Evolutionary conservation across 805 yeast genomes (phyloP).

Genomic region (Vanderwaltozyma tropicalis): DNA sequence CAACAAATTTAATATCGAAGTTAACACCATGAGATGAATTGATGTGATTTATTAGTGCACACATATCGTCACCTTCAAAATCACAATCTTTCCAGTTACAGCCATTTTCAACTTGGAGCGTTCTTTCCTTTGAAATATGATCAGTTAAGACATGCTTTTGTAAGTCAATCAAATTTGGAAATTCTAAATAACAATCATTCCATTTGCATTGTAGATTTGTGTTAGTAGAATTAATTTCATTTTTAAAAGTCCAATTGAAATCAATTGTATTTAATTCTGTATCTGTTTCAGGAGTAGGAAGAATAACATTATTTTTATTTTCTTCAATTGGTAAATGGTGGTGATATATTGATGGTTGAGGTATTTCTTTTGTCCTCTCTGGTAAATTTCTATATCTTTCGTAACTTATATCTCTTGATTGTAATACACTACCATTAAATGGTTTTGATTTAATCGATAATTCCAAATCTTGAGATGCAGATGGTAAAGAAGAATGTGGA

Average conservation of each 20-base stretch:
- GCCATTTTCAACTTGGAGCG: not conserved
- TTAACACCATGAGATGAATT: constrained; percentile 36
- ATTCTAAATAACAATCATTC: constrained; percentile 47
- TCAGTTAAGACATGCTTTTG: constrained; percentile 45
- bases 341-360: not conserved
- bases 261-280: constrained; percentile 22
- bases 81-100: constrained; percentile 78
- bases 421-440: too few species aligned
- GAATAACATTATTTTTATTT: not conserved
- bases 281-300: not conserved
- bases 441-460: too few species aligned
- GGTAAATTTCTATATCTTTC: constrained; percentile 4
- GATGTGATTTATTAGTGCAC: constrained; percentile 50
- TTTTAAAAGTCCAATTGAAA: constrained; percentile 35
- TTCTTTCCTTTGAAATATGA: constrained; percentile 30
- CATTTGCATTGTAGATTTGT: constrained; percentile 46
- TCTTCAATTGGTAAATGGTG: not conserved
- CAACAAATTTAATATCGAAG: constrained; percentile 21
- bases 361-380: not conserved
- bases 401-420: constrained; percentile 3
- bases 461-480: too few species aligned
- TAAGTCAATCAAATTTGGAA: constrained; percentile 32
- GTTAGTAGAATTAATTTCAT: constrained; percentile 6
- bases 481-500: constrained; percentile 3
- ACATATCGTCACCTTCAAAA: constrained; percentile 42